A percentile compares a stretch with the other conserved stretches of the same genome.
Conservation (phyloP, 805 yeast genomes). For the Starmerella scarabaei region DNA sequence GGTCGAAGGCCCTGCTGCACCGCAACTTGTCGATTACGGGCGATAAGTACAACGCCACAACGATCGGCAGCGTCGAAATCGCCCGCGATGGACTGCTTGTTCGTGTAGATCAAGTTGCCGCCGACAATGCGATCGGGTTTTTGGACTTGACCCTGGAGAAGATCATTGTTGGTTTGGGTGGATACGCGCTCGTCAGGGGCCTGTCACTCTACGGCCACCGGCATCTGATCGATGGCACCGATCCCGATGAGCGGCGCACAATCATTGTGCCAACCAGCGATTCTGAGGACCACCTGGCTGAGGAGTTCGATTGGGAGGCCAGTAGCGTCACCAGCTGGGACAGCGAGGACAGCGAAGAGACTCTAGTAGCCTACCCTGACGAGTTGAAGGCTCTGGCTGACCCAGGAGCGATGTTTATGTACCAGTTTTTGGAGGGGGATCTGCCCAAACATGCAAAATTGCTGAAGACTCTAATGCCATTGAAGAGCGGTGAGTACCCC, state of each 20-base stretch:
- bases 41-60: neutral
- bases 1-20: constrained; percentile 7
- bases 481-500: constrained; percentile 48
- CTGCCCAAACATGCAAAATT: constrained; percentile 26
- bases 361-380: too few species aligned
- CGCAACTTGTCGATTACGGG: constrained; percentile 5
- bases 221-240: constrained; percentile 41
- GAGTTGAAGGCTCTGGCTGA: neutral
- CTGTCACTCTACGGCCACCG: constrained; percentile 46
- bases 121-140: constrained; percentile 13
- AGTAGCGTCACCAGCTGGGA: too few species aligned
- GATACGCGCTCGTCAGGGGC: constrained; percentile 56
- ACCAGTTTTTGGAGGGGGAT: constrained; percentile 48
- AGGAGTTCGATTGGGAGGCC: neutral
- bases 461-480: constrained; percentile 25
- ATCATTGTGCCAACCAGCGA: constrained; percentile 39
- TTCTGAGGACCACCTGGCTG: neutral
- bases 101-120: constrained; percentile 4
- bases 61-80: constrained; percentile 21
- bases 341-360: too few species aligned
- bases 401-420: constrained; percentile 31
- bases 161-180: constrained; percentile 45
- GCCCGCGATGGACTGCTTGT: constrained; percentile 34
- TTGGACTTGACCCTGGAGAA: constrained; percentile 42
- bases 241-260: constrained; percentile 31